Evolutionary conservation across 495 filamentous ascomycete genomes (phyloP), one percentile per base, ranked within the genome.

Genomic region (Letharia columbiana): DNA sequence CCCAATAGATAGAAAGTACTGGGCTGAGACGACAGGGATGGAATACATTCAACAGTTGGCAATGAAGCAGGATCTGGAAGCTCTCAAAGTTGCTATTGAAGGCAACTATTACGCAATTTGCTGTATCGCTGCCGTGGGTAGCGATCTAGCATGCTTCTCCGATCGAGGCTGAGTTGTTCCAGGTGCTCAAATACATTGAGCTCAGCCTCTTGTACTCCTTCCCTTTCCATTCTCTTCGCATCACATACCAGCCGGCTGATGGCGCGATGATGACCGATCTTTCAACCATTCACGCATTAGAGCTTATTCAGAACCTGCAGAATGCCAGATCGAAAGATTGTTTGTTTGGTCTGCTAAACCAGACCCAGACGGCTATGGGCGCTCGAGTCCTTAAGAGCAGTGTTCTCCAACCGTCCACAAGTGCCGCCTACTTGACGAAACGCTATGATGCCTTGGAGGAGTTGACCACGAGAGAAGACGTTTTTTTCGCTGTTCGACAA

Each of bases 181-280:
- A 96, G 91, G 88, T 82, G 11, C 76, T 98, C 67, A 90, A 91
- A 71, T 96, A 92, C 73, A 81, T 95, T 40, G 90, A 95, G 67
- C 75, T 87, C 1, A 83, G 83, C 4, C 76, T 87, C 35, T 74
- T 78, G n/a, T 76, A 84, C 62, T 81, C 81, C 2, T 96, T 97
- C 70, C 77, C 83, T 12, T 80, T 82, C 52, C 89, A 92, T 71
- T 91, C 92, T 23, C 82, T 98, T 40, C 86, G 91, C 3, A 88
- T 97, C 71, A 88, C 86, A 68, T 96, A 93, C 69, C 86, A 90
- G 71, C 87, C 90, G n/a, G 91, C 91, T 2, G 89, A 96, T 72
- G 90, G 91, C 28, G 88, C 91, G 0, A 96, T 98, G 94, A 89
- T 92, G 77, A 92, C 97, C 68, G 94, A 97, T 73, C 81, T 91